A percentile compares a stretch with the other conserved stretches of the same genome.
These are phyloP conservation scores for Kodamaea kakaduensis DNA, from an alignment of 805 yeast species.

Conservation along the genomic window DNA sequence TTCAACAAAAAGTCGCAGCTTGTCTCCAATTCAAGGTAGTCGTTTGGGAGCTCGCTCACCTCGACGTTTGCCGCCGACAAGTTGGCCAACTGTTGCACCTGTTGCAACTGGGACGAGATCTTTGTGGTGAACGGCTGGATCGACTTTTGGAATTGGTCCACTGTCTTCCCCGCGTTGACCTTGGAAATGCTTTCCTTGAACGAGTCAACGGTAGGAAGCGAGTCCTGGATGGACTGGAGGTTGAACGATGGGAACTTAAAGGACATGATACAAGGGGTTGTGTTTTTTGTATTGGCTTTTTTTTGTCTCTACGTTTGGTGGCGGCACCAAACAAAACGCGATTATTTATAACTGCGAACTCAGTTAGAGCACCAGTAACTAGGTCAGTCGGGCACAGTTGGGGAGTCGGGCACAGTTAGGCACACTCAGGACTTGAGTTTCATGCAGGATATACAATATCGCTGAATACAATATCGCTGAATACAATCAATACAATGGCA, in stretches of 20 bases:
- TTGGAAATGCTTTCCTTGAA: conserved; percentile 34
- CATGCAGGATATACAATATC: too few species aligned
- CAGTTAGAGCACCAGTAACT: too few species aligned
- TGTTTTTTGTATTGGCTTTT: not conserved
- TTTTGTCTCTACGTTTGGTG: too few species aligned
- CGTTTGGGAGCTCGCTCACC: conserved; percentile 70
- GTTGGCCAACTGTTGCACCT: conserved; percentile 35
- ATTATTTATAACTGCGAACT: too few species aligned
- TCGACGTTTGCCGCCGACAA: conserved; percentile 43
- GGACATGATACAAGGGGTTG: conserved; percentile 24
- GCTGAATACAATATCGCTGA: too few species aligned
- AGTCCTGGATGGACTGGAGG: conserved; percentile 38
- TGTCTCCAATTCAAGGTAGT: conserved; percentile 63
- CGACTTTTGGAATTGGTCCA: conserved; percentile 41
- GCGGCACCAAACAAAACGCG: too few species aligned
- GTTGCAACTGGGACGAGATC: conserved; percentile 59
- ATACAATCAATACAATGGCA: conserved; percentile 17
- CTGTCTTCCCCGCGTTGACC: conserved; percentile 38
- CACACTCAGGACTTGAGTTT: too few species aligned
- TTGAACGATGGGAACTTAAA: conserved; percentile 37
- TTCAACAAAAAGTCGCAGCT: conserved; percentile 62
- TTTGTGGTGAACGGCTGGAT: conserved; percentile 55
- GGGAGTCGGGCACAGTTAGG: too few species aligned
- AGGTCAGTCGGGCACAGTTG: too few species aligned
- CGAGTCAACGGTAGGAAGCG: conserved; percentile 37